Evolutionary conservation across 139 green algal genomes (phyloP).

Genomic region (Dunaliella sp.): DNA sequence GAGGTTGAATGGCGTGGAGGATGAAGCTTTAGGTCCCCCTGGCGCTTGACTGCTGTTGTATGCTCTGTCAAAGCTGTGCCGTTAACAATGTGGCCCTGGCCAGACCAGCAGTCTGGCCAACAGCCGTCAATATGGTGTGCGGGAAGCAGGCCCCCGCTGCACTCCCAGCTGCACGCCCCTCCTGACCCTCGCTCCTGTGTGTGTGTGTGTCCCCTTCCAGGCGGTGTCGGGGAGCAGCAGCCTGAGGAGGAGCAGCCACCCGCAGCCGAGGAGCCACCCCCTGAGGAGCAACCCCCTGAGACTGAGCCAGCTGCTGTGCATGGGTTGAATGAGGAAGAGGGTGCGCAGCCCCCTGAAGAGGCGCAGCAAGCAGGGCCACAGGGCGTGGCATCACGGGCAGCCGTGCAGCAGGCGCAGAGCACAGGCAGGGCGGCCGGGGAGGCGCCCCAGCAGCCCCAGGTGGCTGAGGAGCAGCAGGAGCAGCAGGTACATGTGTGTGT

Average conservation of each 20-base stretch:
- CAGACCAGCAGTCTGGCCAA: no score
- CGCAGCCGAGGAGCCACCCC: constrained; percentile 2
- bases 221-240: constrained; percentile 22
- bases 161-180: no score
- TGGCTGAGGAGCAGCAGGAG: neutral
- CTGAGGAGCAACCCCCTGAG: neutral
- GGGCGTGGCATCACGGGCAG: neutral
- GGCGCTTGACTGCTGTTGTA: no score
- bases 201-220: constrained; percentile 14
- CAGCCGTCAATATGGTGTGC: no score
- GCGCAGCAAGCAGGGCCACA: constrained; percentile 35
- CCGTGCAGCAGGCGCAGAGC: neutral
- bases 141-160: no score
- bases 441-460: neutral
- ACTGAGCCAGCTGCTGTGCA: constrained; percentile 21
- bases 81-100: no score
- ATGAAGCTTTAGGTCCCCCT: no score
- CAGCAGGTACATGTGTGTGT: neutral
- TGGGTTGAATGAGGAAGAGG: constrained; percentile 23
- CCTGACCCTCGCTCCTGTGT: no score
- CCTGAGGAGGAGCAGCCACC: neutral
- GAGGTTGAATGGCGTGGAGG: no score
- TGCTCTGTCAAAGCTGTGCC: no score
- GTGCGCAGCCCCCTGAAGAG: constrained; percentile 30
- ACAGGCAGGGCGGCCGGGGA: neutral